Conservation (phyloP, 176 grass and related monocot species). For the Lolium multiflorum region DNA sequence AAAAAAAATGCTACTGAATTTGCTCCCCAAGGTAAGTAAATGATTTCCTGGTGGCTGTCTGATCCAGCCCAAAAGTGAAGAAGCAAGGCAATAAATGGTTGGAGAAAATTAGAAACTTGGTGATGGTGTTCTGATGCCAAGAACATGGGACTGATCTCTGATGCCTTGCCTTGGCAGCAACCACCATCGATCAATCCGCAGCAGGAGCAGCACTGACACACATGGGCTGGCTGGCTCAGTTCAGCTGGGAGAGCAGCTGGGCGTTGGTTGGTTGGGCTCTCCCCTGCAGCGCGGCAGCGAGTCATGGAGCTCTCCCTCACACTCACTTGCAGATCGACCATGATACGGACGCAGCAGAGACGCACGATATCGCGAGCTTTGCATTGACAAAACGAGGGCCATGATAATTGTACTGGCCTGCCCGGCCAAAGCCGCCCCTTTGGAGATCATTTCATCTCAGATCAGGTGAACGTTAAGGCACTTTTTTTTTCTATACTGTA, state of each 20-base stretch:
- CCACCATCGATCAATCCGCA: constrained; percentile 30
- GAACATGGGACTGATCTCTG: constrained; percentile 74
- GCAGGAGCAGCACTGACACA: constrained; percentile 29
- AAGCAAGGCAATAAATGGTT: not conserved
- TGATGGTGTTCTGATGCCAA: constrained; percentile 55
- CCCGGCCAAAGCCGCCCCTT: too few relatives aligned
- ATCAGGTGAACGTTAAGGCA: too few relatives aligned
- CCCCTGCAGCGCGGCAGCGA: constrained; percentile 26
- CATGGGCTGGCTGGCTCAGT: constrained; percentile 35
- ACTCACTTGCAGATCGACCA: constrained; percentile 1
- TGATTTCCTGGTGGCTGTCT: not conserved
- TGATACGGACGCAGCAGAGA: constrained; percentile 24
- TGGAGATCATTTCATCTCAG: too few relatives aligned
- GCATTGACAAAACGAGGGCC: not conserved
- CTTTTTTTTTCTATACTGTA: too few relatives aligned
- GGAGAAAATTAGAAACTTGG: constrained; percentile 6
- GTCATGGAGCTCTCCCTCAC: constrained; percentile 30
- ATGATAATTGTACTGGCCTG: too few relatives aligned
- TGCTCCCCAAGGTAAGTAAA: not conserved
- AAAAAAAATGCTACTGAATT: not conserved
- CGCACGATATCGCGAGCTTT: constrained; percentile 12
- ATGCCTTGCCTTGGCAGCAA: constrained; percentile 84
- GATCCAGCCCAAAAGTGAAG: not conserved
- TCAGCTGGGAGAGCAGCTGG: not conserved
- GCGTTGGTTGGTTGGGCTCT: not conserved